Conservation (phyloP, 495 filamentous ascomycete genomes). For the Friedmanniomyces endolithicus region DNA sequence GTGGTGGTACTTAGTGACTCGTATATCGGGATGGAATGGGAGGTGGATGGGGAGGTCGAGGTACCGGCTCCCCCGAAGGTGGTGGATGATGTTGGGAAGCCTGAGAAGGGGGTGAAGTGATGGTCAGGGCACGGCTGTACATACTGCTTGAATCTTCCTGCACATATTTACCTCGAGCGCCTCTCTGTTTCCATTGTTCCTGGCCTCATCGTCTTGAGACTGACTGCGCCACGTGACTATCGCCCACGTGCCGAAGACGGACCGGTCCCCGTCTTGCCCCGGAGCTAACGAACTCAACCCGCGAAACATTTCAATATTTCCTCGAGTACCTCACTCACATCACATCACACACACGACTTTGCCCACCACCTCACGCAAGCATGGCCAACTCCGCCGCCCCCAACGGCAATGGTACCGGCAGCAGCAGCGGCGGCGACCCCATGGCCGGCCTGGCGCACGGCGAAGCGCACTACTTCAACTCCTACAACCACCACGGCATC, state of each 20-base stretch:
- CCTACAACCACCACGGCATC: slow-evolving; percentile 95
- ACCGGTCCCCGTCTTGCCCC: no score
- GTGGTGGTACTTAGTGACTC: slow-evolving; percentile 69
- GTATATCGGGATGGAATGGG: slow-evolving; percentile 72
- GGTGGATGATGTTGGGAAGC: slow-evolving; percentile 28
- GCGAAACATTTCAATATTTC: no score
- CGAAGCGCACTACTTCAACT: slow-evolving; percentile 96
- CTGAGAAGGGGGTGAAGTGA: slow-evolving; percentile 2
- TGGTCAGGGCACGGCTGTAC: no score
- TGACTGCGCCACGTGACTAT: no score
- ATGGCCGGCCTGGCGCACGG: slow-evolving; percentile 44
- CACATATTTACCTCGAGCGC: no score
- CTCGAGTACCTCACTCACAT: no score
- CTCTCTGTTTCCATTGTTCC: no score
- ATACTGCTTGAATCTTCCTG: no score
- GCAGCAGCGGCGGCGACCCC: slow-evolving; percentile 17
- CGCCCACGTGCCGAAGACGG: no score
- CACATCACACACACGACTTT: not conserved
- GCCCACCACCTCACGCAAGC: not conserved
- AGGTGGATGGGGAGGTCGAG: slow-evolving; percentile 41
- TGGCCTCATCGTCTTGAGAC: no score
- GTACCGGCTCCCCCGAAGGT: slow-evolving; percentile 32
- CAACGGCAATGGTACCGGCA: not conserved
- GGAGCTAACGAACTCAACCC: no score
- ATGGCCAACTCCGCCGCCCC: not conserved